phyloP scores from a whole-genome alignment of 495 filamentous ascomycete species.

The Lophiostoma macrostomum region DNA sequence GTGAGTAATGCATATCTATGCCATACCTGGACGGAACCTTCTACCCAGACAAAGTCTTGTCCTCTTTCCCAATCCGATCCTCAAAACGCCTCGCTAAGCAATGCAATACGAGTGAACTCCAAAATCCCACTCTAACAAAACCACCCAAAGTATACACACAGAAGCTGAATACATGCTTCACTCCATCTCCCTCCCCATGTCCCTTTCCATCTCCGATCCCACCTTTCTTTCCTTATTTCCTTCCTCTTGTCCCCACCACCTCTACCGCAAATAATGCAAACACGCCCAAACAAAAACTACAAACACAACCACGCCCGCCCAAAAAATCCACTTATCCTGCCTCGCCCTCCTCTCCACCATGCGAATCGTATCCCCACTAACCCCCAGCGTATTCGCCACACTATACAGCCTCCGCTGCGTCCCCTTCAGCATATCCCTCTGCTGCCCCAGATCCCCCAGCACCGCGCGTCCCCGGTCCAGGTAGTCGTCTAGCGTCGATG shows the following conservation, averaged over 20 bases:
- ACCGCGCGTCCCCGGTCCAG: slow-evolving; percentile 87
- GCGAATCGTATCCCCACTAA: slow-evolving; percentile 92
- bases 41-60: too few species aligned
- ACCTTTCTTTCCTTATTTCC: not conserved
- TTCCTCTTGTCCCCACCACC: not conserved
- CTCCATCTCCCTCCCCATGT: too few species aligned
- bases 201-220: too few species aligned
- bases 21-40: too few species aligned
- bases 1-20: too few species aligned
- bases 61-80: too few species aligned
- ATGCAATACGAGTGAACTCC: too few species aligned
- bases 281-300: slow-evolving; percentile 89
- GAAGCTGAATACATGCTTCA: too few species aligned
- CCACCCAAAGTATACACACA: too few species aligned
- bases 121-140: too few species aligned
- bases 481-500: slow-evolving; percentile 86
- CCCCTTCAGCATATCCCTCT: slow-evolving; percentile 90
- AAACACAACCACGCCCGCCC: slow-evolving; percentile 83
- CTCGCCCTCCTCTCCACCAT: slow-evolving; percentile 89
- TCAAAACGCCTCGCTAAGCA: too few species aligned
- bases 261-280: slow-evolving; percentile 72
- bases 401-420: slow-evolving; percentile 88
- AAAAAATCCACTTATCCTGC: slow-evolving; percentile 98
- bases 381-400: slow-evolving; percentile 88
- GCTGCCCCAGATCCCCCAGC: slow-evolving; percentile 80